Conservation (phyloP, 1,139 yeast genomes). For the Pichia sp. region DNA sequence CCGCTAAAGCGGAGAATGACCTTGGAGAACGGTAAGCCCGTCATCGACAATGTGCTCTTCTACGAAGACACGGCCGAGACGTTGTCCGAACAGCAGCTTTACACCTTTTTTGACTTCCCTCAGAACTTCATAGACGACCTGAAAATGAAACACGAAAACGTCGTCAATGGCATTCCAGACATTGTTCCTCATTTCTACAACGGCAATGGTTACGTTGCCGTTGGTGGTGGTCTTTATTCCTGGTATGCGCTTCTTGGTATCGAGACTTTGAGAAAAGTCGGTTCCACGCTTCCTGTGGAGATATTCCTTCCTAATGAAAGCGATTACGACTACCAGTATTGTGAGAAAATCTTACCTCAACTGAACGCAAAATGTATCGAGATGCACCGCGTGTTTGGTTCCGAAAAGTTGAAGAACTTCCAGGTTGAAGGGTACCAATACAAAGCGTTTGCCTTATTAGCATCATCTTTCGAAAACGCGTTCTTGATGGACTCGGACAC, state of each 20-base stretch:
- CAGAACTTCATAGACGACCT: constrained; percentile 27
- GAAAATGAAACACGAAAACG: constrained; percentile 24
- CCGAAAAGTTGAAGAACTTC: constrained; percentile 27
- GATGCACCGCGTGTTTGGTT: constrained; percentile 39
- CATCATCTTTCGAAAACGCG: constrained; percentile 48
- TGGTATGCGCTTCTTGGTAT: constrained; percentile 65
- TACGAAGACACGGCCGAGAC: constrained; percentile 20
- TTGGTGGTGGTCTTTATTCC: constrained; percentile 75
- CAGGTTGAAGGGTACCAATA: constrained; percentile 49
- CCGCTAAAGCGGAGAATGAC: constrained; percentile 22
- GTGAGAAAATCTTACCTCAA: constrained; percentile 42
- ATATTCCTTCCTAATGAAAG: constrained; percentile 48
- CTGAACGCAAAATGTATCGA: constrained; percentile 43
- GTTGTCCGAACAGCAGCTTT: constrained; percentile 24
- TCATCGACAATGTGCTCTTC: constrained; percentile 25
- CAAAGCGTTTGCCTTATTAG: constrained; percentile 51
- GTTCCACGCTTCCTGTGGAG: constrained; percentile 68
- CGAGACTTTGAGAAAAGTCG: constrained; percentile 55
- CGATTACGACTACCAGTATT: constrained; percentile 45
- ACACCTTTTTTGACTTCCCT: constrained; percentile 23
- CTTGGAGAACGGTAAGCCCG: constrained; percentile 22
- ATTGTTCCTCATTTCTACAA: constrained; percentile 35
- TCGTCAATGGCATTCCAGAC: constrained; percentile 25
- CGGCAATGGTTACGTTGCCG: constrained; percentile 77
- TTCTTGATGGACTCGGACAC: constrained; percentile 53